These are phyloP conservation scores for Candida andamanensis DNA, from an alignment of 805 yeast species.

Conservation along the genomic window DNA sequence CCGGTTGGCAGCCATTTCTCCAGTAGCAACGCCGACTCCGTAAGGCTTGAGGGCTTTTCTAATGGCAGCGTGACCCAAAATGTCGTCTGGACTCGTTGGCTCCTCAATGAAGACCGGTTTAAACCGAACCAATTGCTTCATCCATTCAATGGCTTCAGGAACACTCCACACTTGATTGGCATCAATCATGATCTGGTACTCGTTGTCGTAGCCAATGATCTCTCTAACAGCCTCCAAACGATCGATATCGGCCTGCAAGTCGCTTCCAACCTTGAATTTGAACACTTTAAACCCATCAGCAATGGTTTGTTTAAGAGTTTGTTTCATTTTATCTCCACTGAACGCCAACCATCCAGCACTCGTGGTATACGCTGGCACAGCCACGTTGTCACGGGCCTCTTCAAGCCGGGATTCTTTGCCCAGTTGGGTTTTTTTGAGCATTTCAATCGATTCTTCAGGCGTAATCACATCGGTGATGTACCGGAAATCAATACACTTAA, in stretches of 20 bases:
- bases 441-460: slow-evolving; percentile 34
- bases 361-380: slow-evolving; percentile 43
- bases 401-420: slow-evolving; percentile 20
- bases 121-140: slow-evolving; percentile 13
- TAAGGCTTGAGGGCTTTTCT: slow-evolving; percentile 13
- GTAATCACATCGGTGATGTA: slow-evolving; percentile 40
- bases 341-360: slow-evolving; percentile 43
- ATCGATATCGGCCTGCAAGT: slow-evolving; percentile 27
- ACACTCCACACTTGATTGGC: slow-evolving; percentile 14
- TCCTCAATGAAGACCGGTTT: slow-evolving; percentile 14
- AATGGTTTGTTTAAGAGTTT: slow-evolving; percentile 20
- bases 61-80: slow-evolving; percentile 14
- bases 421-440: slow-evolving; percentile 21
- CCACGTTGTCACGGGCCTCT: slow-evolving; percentile 23
- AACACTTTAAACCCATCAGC: slow-evolving; percentile 35
- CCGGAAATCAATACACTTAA: slow-evolving; percentile 36
- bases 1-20: slow-evolving; percentile 15
- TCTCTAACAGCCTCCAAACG: slow-evolving; percentile 34
- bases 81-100: slow-evolving; percentile 14
- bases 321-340: slow-evolving; percentile 35
- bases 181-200: slow-evolving; percentile 13
- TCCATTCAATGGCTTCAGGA: slow-evolving; percentile 15
- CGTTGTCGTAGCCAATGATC: slow-evolving; percentile 33
- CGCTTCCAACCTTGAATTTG: slow-evolving; percentile 39
- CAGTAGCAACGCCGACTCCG: slow-evolving; percentile 13